Base-by-base conservation (phyloP, 192 early-diverging fungal genomes). In the Backusella tarrabulga region DNA sequence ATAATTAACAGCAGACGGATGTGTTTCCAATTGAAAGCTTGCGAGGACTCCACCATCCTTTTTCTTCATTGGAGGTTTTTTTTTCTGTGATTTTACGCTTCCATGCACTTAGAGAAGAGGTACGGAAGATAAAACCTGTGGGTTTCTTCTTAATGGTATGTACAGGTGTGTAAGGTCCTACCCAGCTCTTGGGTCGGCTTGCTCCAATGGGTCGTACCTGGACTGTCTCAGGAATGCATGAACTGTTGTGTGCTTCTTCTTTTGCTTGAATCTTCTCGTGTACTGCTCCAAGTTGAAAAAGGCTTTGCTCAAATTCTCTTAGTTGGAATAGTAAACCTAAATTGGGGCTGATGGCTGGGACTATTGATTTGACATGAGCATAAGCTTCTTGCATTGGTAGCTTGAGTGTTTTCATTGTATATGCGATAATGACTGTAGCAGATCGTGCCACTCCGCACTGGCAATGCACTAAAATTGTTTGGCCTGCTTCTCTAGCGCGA, bases 371-470 rank as follows among this genome's bases (percentile, higher is more conserved):
- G 26, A 96, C 96, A 79, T 90, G 93, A 34, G 89, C 89, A 77
- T 95, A 96, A 6, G 95, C 95, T 4, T 88, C 84, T 1, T 79
- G 80, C 38, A 94, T 83, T 1, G 85, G 80, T 80, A 93, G 76
- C 0, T 79, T 75, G 70, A 88, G 79, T 0, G 89, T 85, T 34
- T 91, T 87, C 95, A 98, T 98, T 66, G 95, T 92, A 83, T 95
- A 97, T 1, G 94, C 95, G 67, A 98, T 93, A 19, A 96, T 90
- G 50, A 98, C 80, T 0, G 91, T 90, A 7, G 96, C 96, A 15
- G 95, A 96, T 67, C 97, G 85, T 21, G 97, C 95, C 17, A 98
- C 92, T 21, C 97, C 97, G 73, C 93, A 87, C 76, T 96, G 93
- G 86, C 97, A 98, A 76, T 94, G 92, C 5, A 98, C 93, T 12